Evolutionary conservation across 169 alveolate species (phyloP).

Genomic region (Eimeria acervulina): DNA sequence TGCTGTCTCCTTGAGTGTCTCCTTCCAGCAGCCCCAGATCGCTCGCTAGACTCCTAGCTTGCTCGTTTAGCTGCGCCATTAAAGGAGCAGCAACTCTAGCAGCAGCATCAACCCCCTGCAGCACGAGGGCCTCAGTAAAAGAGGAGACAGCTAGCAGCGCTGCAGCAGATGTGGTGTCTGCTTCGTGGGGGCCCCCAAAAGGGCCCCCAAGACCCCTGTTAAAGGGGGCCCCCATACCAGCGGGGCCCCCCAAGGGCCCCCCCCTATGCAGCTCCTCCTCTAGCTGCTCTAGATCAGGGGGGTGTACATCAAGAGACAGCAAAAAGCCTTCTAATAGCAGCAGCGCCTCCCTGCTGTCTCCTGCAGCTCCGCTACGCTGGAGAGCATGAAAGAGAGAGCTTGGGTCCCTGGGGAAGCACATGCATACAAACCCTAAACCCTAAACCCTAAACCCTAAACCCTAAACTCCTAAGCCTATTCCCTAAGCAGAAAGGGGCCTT

Average conservation of each 20-base stretch:
- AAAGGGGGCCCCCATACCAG: background rate
- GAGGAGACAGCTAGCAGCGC: slow-evolving; percentile 14
- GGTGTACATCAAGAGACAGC: background rate
- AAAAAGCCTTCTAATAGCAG: background rate
- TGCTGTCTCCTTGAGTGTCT: background rate
- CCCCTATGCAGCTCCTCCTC: slow-evolving; percentile 11
- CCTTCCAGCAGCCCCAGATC: background rate
- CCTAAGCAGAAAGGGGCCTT: background rate
- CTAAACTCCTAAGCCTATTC: background rate
- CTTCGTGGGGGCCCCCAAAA: slow-evolving; percentile 10
- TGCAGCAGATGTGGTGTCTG: background rate
- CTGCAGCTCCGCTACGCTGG: slow-evolving; percentile 51
- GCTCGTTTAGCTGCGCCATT: slow-evolving; percentile 57
- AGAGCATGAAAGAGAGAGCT: slow-evolving; percentile 1
- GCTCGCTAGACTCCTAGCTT: background rate
- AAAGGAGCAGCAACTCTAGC: slow-evolving; percentile 14
- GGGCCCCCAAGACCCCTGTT: background rate
- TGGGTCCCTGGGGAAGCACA: background rate
- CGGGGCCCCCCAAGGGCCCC: slow-evolving; percentile 28
- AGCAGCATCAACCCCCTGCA: slow-evolving; percentile 12
- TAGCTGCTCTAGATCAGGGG: slow-evolving; percentile 18
- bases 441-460: background rate
- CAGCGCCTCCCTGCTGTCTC: slow-evolving; percentile 14
- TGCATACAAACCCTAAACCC: background rate
- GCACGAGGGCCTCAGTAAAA: background rate